These are phyloP conservation scores for Chrysanthemum lavandulifolium DNA, from an alignment of 129 eudicot species.

Conservation along the genomic window DNA sequence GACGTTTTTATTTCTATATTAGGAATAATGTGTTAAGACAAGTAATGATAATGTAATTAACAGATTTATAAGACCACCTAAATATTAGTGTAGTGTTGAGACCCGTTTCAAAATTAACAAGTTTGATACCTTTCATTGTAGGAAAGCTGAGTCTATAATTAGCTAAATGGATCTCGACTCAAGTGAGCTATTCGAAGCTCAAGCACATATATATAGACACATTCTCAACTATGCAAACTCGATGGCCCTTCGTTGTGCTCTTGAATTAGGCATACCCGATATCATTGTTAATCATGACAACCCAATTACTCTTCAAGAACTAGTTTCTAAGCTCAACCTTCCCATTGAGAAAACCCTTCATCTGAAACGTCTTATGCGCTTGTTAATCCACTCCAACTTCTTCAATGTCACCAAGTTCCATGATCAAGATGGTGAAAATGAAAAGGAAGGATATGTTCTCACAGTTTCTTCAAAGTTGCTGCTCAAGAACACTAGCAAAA, in stretches of 20 bases:
- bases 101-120: no score
- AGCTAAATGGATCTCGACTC: conserved; percentile 26
- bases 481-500: conserved; percentile 19
- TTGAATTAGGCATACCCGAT: conserved; percentile 46
- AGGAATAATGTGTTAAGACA: no score
- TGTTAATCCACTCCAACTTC: conserved; percentile 32
- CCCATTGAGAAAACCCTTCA: conserved; percentile 22
- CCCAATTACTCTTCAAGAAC: conserved; percentile 30
- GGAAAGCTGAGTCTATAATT: background rate
- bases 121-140: no score
- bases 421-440: conserved; percentile 7
- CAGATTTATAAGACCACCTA: no score
- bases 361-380: conserved; percentile 37
- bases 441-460: conserved; percentile 26
- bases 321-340: conserved; percentile 22
- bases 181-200: conserved; percentile 42
- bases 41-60: no score
- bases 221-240: conserved; percentile 26
- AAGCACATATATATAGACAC: conserved; percentile 41
- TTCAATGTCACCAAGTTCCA: conserved; percentile 14
- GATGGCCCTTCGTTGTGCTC: conserved; percentile 42
- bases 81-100: no score
- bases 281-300: conserved; percentile 31
- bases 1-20: no score
- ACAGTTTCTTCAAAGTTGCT: conserved; percentile 32